These are phyloP conservation scores for Tylopilus intermedius DNA, from an alignment of 768 basidiomycete species.

Conservation along the genomic window DNA sequence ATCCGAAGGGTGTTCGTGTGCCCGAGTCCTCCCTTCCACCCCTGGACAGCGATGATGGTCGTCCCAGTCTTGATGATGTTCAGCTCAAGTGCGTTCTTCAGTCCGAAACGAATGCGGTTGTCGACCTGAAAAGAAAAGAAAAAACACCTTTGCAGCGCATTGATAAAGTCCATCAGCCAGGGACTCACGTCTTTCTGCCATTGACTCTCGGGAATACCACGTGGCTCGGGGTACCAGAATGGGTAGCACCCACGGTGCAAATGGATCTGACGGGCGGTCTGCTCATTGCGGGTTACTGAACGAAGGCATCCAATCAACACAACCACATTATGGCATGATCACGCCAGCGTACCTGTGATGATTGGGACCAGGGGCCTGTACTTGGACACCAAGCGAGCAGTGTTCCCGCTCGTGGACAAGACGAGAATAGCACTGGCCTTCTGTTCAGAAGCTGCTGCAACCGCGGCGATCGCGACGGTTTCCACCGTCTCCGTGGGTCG, in stretches of 20 bases:
- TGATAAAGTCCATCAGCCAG: not conserved
- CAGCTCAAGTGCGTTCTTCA: slow-evolving; percentile 76
- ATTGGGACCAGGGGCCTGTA: slow-evolving; percentile 93
- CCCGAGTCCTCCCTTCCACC: slow-evolving; percentile 98
- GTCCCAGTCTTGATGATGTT: slow-evolving; percentile 85
- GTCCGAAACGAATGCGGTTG: slow-evolving; percentile 85
- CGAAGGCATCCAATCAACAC: slow-evolving; percentile 2
- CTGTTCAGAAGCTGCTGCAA: slow-evolving; percentile 93
- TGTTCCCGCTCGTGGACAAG: slow-evolving; percentile 93
- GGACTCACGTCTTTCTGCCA: slow-evolving; percentile 93
- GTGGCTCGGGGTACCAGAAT: slow-evolving; percentile 94
- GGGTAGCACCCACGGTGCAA: slow-evolving; percentile 96
- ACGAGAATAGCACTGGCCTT: slow-evolving; percentile 93
- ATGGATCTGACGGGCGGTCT: slow-evolving; percentile 95
- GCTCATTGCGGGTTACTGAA: slow-evolving; percentile 89
- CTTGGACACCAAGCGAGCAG: slow-evolving; percentile 92
- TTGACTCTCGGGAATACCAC: slow-evolving; percentile 79
- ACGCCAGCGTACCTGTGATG: slow-evolving; percentile 67
- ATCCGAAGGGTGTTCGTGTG: slow-evolving; percentile 91
- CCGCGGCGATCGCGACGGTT: slow-evolving; percentile 94
- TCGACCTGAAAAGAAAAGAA: slow-evolving; percentile 57
- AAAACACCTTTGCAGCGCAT: slow-evolving; percentile 8
- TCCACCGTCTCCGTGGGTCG: slow-evolving; percentile 92
- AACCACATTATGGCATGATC: not conserved
- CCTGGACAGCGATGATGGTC: slow-evolving; percentile 92